Evolutionary conservation across 2,329 filamentous ascomycete species (phyloP), one percentile per base, ranked within the genome.

Genomic region (Trichoderma gracile): DNA sequence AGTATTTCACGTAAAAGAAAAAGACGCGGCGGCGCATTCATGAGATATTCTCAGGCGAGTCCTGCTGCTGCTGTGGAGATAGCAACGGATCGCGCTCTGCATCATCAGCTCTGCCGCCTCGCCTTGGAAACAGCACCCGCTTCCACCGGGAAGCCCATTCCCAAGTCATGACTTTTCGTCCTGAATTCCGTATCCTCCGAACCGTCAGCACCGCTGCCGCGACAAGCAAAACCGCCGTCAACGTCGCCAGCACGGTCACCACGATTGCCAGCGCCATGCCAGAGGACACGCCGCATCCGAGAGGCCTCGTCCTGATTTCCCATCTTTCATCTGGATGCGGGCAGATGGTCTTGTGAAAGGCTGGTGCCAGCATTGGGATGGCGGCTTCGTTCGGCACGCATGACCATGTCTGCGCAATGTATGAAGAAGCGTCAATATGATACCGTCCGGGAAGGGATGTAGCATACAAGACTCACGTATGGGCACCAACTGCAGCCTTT

Each of bases 401-500:
- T 0, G 81, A 79, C 72, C 79, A 82, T 5, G 82, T 82, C 82
- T 84, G 40, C 15, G 42, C n/a, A 25, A 38, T 27, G 1, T 5
- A 33, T 33, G 1, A 23, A 21, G 50, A 49, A 8, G 10, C 33
- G n/a, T 43, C 47, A 49, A 55, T 43, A 57, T 47, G n/a, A 2
- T 19, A 21, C 14, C 25, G 40, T 23, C 30, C 10, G 30, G 30
- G 30, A 33, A 33, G 30, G 10, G 30, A 33, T 33, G 30, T 33
- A 3, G 30, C 10, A 9, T 25, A 17, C 45, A 47, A 58, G 50
- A 73, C 79, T 59, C 75, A 84, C 82, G 70, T 79, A 82, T 19
- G 82, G 82, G 72, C 82, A 84, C 82, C 82, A 84, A 65, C 80
- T 81, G 68, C 82, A 84, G 56, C 77, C 73, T 4, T 76, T 67